Base-by-base conservation (phyloP, 345 rosid genomes). In the Tarenaya hassleriana region DNA sequence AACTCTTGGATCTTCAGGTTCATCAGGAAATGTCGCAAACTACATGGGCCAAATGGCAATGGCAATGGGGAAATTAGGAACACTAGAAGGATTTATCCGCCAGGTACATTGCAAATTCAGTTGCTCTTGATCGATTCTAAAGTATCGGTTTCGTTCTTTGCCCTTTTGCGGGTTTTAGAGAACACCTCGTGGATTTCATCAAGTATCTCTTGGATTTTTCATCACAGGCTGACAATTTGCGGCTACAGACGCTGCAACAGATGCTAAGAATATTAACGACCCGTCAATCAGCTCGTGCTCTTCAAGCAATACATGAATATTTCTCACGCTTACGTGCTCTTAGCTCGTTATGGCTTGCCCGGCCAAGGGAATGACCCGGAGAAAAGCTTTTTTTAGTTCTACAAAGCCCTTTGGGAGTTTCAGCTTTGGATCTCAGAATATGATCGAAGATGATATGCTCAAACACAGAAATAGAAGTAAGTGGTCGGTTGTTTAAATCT, bases 41-140 rank as follows among this genome's bases (percentile, higher is more conserved):
- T 94, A 94, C 70, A 88, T 88, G 97, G 99, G 99, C 60, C 97
- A 94, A 66, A 94, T 94, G 97, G 99, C 99, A 33, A 94, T 94
- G 99, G 99, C 97, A 32, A 94, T 94, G 99, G 99, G 99, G 48
- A 88, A 88, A 71, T 76, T 94, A 33, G 97, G 94, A 13, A 94
- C 94, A 7, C 94, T 94, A 0, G 97, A 94, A 62, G 95, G 99
- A 8, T 88, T 94, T 55, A 88, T 94, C 41, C 85, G 92, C 37
- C 94, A 92, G 96, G 98, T 92, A 72, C 58, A 59, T 27, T 17
- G 39, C 45, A 44, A 42, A 20, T 24, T 24, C 29, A 24, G 29
- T 2, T 24, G 29, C 29, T 24, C 29, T 24, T 24, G 29, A 2
- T 2, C 5, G 29, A 24, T 24, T 24, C 29, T 24, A 2, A 5